These are phyloP conservation scores for Fusarium vanettenii DNA, from an alignment of 2,329 filamentous ascomycete species.

Conservation along the genomic window DNA sequence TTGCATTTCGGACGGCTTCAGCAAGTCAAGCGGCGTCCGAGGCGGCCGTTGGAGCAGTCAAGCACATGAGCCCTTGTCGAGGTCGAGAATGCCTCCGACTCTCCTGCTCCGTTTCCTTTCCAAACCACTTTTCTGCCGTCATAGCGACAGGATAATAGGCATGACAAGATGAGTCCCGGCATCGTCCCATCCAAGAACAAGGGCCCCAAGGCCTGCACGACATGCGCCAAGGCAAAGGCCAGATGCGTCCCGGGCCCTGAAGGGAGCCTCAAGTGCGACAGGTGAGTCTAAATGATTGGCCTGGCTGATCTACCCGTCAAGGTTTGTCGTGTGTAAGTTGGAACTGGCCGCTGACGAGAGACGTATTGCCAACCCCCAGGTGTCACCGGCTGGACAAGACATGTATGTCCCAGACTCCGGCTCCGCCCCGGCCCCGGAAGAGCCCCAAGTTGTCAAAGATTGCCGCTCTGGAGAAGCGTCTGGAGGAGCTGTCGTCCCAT, in stretches of 20 bases:
- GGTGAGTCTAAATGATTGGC: slow-evolving; percentile 49
- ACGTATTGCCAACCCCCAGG: slow-evolving; percentile 43
- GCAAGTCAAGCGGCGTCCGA: slow-evolving; percentile 33
- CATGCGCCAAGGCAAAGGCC: slow-evolving; percentile 64
- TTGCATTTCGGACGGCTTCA: slow-evolving; percentile 22
- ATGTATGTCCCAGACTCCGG: slow-evolving; percentile 60
- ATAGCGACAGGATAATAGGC: slow-evolving; percentile 17
- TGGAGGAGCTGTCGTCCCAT: slow-evolving; percentile 61
- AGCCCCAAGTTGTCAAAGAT: slow-evolving; percentile 60
- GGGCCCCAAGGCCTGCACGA: slow-evolving; percentile 62
- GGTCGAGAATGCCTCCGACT: slow-evolving; percentile 27
- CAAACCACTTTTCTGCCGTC: slow-evolving; percentile 25
- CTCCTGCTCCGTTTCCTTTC: slow-evolving; percentile 37
- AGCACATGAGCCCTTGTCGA: slow-evolving; percentile 17
- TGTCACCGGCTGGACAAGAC: slow-evolving; percentile 61
- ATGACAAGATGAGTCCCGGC: slow-evolving; percentile 37
- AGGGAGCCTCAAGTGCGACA: slow-evolving; percentile 57
- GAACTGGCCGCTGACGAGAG: background rate
- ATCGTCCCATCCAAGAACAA: slow-evolving; percentile 47
- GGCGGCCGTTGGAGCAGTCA: slow-evolving; percentile 21
- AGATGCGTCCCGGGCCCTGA: slow-evolving; percentile 59
- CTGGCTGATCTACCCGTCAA: background rate
- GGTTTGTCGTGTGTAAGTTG: slow-evolving; percentile 1
- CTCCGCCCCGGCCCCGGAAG: slow-evolving; percentile 60
- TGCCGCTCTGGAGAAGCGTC: slow-evolving; percentile 61